Base-by-base conservation (phyloP, 495 filamentous ascomycete species). In the Penicillium daleae region DNA sequence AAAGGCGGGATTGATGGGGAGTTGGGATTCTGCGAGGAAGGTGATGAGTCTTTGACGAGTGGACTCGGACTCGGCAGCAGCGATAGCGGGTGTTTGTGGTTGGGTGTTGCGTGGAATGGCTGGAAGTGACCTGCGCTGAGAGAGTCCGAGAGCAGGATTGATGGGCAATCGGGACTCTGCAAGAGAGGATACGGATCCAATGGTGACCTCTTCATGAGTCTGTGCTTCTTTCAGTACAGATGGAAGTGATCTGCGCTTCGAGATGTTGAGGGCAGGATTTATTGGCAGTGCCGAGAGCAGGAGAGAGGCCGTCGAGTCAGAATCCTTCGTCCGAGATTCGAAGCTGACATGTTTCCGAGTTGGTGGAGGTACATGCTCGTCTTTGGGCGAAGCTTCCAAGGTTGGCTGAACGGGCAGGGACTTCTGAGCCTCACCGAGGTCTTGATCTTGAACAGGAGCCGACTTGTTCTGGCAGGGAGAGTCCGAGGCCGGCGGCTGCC, bases 1-100 rank as follows among this genome's bases (percentile, higher is more conserved):
- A 52, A 69, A 71, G 53, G 72, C 70, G 21, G 76, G 76, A 50
- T 79, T 79, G 64, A 79, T 79, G 9, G 75, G 75, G 52, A 77
- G 57, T 52, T 68, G 63, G 9, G 75, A 77, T 46, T 73, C 73
- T 51, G 64, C 67, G 17, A 77, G 63, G 46, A 66, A 72, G 59
- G 63, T 37, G 29, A 26, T 55, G n/a, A 48, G 50, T 4, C 5
- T 64, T 21, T 37, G 49, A 40, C 44, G 57, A 21, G 17, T 37
- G 0, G 44, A 59, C 31, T 51, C 29, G 9, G 57, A 44, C 4
- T 46, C 40, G 8, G 42, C 31, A 17, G 44, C 31, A 10, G 52
- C 29, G n/a, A 37, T 12, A 24, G 40, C 13, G 29, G 59, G 24
- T 44, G 40, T 27, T 56, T 39, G 37, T 26, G 32, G 24, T 54